Percentiles rank a stretch among this genome's conserved stretches.
Evolutionary conservation across 2,329 filamentous ascomycete genomes (phyloP).

Genomic region (Aureobasidium musti): DNA sequence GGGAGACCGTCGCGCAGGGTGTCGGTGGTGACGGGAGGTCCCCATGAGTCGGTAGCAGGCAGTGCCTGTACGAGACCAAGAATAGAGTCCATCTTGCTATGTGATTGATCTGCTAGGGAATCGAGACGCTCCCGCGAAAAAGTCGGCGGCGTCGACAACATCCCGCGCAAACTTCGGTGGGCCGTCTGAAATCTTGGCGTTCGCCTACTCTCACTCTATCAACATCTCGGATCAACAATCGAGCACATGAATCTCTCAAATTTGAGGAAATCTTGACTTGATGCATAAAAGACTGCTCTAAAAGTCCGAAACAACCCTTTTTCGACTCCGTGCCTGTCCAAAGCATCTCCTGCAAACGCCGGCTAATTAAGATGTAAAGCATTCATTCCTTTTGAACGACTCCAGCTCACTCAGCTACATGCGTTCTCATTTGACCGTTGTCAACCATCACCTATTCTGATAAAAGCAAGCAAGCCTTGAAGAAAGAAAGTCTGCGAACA

Average conservation of each 20-base stretch:
- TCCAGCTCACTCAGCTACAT: constrained; percentile 1
- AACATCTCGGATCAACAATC: neutral
- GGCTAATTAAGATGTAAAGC: constrained; percentile 7
- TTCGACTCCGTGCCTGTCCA: constrained; percentile 12
- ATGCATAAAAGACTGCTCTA: constrained; percentile 4
- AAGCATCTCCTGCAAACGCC: constrained; percentile 13
- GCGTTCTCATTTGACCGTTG: neutral
- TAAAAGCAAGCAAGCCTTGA: neutral
- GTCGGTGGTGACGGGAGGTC: constrained; percentile 76
- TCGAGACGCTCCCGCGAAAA: constrained; percentile 19
- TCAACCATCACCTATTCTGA: neutral
- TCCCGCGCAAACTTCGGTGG: constrained; percentile 25
- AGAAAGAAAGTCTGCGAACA: neutral
- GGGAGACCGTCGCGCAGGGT: constrained; percentile 93
- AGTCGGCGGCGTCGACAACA: constrained; percentile 22
- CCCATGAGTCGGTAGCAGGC: constrained; percentile 63
- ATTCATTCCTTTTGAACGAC: neutral
- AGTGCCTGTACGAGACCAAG: constrained; percentile 52
- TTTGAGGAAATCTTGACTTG: neutral
- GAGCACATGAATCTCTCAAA: no score
- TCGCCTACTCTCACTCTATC: neutral
- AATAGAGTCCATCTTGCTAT: constrained; percentile 51
- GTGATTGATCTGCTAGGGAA: constrained; percentile 18
- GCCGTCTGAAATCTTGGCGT: constrained; percentile 30
- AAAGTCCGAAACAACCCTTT: neutral